phyloP scores from a whole-genome alignment of 2,329 filamentous ascomycete genomes.

The Diplocarpon rosae region DNA sequence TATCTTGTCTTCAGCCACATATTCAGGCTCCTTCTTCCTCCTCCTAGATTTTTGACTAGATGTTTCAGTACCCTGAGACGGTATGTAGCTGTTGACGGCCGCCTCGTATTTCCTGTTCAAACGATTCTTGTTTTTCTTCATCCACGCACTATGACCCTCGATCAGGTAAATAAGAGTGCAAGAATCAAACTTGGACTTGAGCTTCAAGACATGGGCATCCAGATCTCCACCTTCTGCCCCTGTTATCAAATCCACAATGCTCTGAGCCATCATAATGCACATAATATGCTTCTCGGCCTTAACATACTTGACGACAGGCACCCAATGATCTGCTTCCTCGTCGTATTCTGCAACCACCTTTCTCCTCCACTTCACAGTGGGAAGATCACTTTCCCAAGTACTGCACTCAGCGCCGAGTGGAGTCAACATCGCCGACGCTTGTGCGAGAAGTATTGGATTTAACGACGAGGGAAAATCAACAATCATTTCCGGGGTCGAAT shows the following conservation, averaged over 20 bases:
- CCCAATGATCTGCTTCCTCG: conserved; percentile 36
- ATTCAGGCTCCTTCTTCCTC: conserved; percentile 35
- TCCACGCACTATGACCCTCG: conserved; percentile 55
- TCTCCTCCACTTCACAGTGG: conserved; percentile 42
- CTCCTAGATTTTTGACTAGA: conserved; percentile 17
- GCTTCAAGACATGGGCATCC: conserved; percentile 43
- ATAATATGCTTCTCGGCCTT: conserved; percentile 39
- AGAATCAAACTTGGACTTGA: conserved; percentile 42
- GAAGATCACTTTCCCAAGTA: conserved; percentile 35
- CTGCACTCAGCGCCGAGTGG: conserved; percentile 38
- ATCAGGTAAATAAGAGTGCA: conserved; percentile 58
- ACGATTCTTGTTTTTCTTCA: conserved; percentile 55
- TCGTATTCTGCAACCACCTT: conserved; percentile 39
- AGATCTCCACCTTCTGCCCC: conserved; percentile 38
- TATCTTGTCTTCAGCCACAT: conserved; percentile 55
- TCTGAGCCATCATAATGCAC: conserved; percentile 48
- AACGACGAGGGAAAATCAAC: conserved; percentile 54
- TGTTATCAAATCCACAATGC: conserved; percentile 52
- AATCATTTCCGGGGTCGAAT: conserved; percentile 67
- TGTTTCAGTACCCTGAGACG: conserved; percentile 26
- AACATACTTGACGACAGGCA: conserved; percentile 34
- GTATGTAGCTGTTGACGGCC: conserved; percentile 43
- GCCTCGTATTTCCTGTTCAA: conserved; percentile 59
- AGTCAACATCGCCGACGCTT: conserved; percentile 39
- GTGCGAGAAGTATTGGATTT: conserved; percentile 33